Conservation (phyloP, 2,329 filamentous ascomycete species). For the Fusarium continuum region DNA sequence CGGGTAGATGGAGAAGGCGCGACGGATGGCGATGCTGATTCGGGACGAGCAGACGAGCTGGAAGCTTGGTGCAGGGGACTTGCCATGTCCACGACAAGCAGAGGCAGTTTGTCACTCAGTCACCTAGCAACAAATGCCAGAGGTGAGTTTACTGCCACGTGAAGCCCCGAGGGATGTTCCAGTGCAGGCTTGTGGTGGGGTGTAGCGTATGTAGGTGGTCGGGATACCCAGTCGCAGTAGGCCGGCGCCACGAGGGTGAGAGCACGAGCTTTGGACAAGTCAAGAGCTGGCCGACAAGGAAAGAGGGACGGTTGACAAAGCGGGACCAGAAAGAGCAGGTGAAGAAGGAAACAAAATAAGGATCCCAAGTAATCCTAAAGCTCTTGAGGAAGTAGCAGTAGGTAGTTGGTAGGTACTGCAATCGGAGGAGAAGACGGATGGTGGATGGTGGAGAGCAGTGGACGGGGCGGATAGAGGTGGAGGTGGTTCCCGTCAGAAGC, state of each 20-base stretch:
- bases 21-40: constrained; percentile 33
- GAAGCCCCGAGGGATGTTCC: constrained; percentile 26
- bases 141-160: constrained; percentile 11
- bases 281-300: constrained; percentile 2
- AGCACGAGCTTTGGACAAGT: constrained; percentile 26
- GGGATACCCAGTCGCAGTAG: constrained; percentile 21
- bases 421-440: constrained; percentile 23
- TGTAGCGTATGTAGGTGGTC: constrained; percentile 20
- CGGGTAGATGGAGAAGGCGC: constrained; percentile 33
- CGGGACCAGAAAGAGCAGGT: background rate
- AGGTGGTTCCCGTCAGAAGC: constrained; percentile 35
- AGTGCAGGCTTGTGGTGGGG: constrained; percentile 24
- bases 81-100: constrained; percentile 38
- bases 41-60: constrained; percentile 34
- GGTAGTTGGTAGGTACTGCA: background rate
- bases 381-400: constrained; percentile 15
- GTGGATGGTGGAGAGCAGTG: constrained; percentile 37
- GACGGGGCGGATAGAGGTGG: constrained; percentile 38
- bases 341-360: background rate
- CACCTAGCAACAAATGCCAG: constrained; percentile 4
- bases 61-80: constrained; percentile 39
- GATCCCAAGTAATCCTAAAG: constrained; percentile 12
- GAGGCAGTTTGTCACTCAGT: constrained; percentile 2
- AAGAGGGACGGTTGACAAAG: background rate
- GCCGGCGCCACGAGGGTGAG: constrained; percentile 22